Base-by-base conservation (phyloP, 2,329 filamentous ascomycete genomes). In the Cladophialophora yegresii region DNA sequence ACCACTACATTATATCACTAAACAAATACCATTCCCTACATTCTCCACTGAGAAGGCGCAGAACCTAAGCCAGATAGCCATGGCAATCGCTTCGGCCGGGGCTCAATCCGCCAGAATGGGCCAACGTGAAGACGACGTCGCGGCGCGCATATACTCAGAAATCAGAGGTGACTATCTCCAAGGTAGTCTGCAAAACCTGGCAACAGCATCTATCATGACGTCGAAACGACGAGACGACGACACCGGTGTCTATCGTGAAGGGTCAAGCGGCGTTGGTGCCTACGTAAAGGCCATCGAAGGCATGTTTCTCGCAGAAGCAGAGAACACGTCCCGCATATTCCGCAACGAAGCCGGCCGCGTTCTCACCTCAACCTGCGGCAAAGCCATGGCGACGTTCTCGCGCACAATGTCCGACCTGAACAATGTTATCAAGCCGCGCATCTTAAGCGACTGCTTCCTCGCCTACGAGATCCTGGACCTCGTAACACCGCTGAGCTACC, bases 401-500 rank as follows among this genome's bases (percentile, higher is more conserved):
- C 88, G 91, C 71, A 97, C 95, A 0, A 78, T 98, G 60, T 87
- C 90, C 30, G 93, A 98, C 73, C 83, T 99, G 33, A 97, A 98
- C 75, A 84, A 86, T 56, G 93, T 97, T 73, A 92, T 98, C 77
- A 92, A 93, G 74, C 81, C 85, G 47, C 93, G 97, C 73, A 80
- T 97, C 45, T 85, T 87, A 70, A 96, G 92, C 0, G 95, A 99
- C 76, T 98, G 93, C 77, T 98, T 91, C 75, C 84, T 99, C 55
- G 92, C 92, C 7, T 99, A 96, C 75, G 95, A 99, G 75, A 91
- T 98, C 33, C 91, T 96, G 33, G 93, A 96, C 72, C 91, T 97
- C 65, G 87, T 98, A 54, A 90, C 91, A 0, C 85, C 84, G 12
- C 83, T 96, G 54, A 92, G 92, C 2, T 88, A 88, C 62, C 88